Conservation (phyloP, 805 yeast genomes). For the Komagataella pseudopastoris region DNA sequence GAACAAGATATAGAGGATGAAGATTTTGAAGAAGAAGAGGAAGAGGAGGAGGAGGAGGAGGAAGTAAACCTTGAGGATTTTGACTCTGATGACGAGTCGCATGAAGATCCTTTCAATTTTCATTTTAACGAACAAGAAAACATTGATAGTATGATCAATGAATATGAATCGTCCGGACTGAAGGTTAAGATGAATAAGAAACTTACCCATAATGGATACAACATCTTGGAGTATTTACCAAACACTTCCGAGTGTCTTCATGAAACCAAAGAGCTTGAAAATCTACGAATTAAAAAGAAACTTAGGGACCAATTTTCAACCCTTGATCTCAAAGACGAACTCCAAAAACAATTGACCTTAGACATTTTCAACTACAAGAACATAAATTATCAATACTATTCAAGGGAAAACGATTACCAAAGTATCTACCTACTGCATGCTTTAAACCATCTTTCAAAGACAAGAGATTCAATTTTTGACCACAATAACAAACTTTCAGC, state of each 20-base stretch:
- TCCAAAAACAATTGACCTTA: neutral
- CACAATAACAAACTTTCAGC: constrained; percentile 49
- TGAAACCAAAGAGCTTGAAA: neutral
- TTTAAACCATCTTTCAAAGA: constrained; percentile 73
- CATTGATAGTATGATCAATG: constrained; percentile 17
- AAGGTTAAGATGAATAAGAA: constrained; percentile 14
- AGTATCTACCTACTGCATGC: constrained; percentile 58
- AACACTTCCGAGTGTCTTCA: neutral
- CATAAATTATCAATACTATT: constrained; percentile 38
- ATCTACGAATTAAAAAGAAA: neutral
- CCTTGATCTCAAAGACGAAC: neutral
- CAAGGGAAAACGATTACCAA: constrained; percentile 36
- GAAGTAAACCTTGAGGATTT: constrained; percentile 18
- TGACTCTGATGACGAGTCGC: constrained; percentile 20
- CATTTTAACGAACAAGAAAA: constrained; percentile 52
- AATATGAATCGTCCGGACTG: constrained; percentile 13
- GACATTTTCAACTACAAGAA: constrained; percentile 50
- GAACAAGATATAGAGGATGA: constrained; percentile 9
- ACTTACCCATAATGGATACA: constrained; percentile 7
- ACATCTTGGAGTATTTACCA: constrained; percentile 3
- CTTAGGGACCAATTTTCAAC: constrained; percentile 6
- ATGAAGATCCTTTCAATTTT: constrained; percentile 56
- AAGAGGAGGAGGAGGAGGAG: constrained; percentile 1
- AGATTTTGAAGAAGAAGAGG: neutral
- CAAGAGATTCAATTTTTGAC: constrained; percentile 74